Conservation (phyloP, 306 rosid species). For the Geum urbanum region DNA sequence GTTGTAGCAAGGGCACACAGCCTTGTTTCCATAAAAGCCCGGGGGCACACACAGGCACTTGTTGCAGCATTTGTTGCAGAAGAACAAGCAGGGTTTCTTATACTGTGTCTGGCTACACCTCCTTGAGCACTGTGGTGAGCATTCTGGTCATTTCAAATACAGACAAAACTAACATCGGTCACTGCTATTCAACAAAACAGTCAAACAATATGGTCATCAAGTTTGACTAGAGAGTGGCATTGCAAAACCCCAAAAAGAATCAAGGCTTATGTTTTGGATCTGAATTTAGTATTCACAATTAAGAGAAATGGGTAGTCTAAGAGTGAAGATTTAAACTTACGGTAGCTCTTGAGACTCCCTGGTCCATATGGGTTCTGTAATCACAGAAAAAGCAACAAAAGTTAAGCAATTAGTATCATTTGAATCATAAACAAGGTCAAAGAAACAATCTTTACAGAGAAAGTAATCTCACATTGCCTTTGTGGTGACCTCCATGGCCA, state of each 20-base stretch:
- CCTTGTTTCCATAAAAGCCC: constrained; percentile 85
- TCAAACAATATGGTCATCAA: background rate
- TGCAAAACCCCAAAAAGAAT: background rate
- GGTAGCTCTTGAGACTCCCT: constrained; percentile 64
- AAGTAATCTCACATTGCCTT: constrained; percentile 32
- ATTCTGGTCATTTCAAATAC: constrained; percentile 46
- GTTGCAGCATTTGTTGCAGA: constrained; percentile 81
- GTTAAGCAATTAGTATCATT: constrained; percentile 2
- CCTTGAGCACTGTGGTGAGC: constrained; percentile 67
- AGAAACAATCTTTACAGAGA: background rate
- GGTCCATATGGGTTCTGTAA: constrained; percentile 61
- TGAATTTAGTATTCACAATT: background rate
- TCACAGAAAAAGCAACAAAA: constrained; percentile 1
- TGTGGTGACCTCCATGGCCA: constrained; percentile 55
- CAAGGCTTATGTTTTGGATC: background rate
- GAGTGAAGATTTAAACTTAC: constrained; percentile 40
- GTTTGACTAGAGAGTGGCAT: background rate
- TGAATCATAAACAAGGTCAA: background rate
- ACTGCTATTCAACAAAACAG: background rate
- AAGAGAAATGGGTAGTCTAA: background rate
- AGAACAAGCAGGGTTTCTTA: constrained; percentile 83
- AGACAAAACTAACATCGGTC: background rate
- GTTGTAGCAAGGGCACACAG: constrained; percentile 87
- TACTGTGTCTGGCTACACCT: constrained; percentile 74
- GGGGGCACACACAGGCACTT: constrained; percentile 88